Evolutionary conservation across 1,284 basidiomycete species (phyloP).

Genomic region (Volvariella volvacea): DNA sequence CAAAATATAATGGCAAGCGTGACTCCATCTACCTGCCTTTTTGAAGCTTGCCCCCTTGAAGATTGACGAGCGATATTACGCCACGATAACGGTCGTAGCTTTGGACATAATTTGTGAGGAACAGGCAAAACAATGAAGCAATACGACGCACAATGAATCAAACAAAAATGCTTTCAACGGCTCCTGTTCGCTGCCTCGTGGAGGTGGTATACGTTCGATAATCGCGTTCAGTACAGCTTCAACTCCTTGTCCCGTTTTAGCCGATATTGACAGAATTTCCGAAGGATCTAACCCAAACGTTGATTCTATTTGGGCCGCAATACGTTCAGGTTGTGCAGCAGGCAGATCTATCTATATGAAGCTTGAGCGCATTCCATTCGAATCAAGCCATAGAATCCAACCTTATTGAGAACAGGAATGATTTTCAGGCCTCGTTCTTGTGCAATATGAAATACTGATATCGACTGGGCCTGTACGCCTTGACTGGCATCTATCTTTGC

Average conservation of each 20-base stretch:
- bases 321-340: conserved; percentile 75
- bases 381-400: conserved; percentile 19
- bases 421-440: conserved; percentile 78
- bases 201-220: conserved; percentile 78
- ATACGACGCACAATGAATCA: conserved; percentile 71
- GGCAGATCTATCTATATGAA: conserved; percentile 75
- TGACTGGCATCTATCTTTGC: conserved; percentile 85
- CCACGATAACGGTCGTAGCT: conserved; percentile 97
- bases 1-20: conserved; percentile 7
- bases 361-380: background rate
- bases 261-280: conserved; percentile 77
- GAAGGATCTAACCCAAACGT: conserved; percentile 75
- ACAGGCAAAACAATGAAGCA: conserved; percentile 3
- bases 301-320: conserved; percentile 74
- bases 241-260: conserved; percentile 88
- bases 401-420: conserved; percentile 95
- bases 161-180: conserved; percentile 87
- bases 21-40: too few species aligned
- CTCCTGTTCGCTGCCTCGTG: conserved; percentile 41
- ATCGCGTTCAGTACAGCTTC: conserved; percentile 75
- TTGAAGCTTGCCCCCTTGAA: conserved; percentile 61
- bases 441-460: conserved; percentile 92
- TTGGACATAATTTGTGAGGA: conserved; percentile 8
- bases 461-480: conserved; percentile 96
- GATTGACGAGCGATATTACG: conserved; percentile 86